A percentile compares a stretch with the other conserved stretches of the same genome.
phyloP scores from a whole-genome alignment of 2,329 filamentous ascomycete genomes.

The Paracoccidioides lutzii region DNA sequence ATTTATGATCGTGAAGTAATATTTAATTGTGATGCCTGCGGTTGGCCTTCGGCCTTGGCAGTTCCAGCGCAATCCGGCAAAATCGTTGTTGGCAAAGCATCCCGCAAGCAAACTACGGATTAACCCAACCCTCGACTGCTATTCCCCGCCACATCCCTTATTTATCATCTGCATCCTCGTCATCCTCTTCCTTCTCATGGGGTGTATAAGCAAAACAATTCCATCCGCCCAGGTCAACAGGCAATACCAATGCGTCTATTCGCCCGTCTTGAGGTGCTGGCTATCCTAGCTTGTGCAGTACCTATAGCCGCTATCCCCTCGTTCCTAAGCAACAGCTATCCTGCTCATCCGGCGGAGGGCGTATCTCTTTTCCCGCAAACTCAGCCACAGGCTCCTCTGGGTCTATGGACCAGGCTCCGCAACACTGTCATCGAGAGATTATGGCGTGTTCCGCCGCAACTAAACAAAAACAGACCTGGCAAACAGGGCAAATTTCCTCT shows the following conservation, averaged over 20 bases:
- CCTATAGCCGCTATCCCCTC: constrained; percentile 16
- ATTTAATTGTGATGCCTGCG: too few relatives aligned
- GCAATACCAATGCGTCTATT: background rate
- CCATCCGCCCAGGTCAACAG: background rate
- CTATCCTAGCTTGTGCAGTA: constrained; percentile 16
- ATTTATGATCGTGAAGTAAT: too few relatives aligned
- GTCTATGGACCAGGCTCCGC: constrained; percentile 28
- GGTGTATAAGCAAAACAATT: background rate
- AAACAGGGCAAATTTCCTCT: constrained; percentile 9
- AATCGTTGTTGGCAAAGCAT: too few relatives aligned
- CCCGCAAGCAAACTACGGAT: too few relatives aligned
- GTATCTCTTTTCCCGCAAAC: constrained; percentile 17
- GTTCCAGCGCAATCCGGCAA: too few relatives aligned
- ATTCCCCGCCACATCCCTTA: background rate
- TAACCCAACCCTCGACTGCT: background rate
- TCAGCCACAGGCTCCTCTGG: constrained; percentile 15
- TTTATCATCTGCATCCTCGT: background rate
- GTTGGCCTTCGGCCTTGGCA: too few relatives aligned
- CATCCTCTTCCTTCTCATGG: background rate
- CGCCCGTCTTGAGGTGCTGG: background rate
- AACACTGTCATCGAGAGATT: constrained; percentile 32
- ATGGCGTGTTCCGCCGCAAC: constrained; percentile 27
- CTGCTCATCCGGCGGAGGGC: constrained; percentile 23
- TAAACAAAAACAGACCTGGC: constrained; percentile 12
- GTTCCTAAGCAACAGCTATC: constrained; percentile 7